Evolutionary conservation across 1,139 yeast species (phyloP).

Genomic region (Blastobotrys indianensis): DNA sequence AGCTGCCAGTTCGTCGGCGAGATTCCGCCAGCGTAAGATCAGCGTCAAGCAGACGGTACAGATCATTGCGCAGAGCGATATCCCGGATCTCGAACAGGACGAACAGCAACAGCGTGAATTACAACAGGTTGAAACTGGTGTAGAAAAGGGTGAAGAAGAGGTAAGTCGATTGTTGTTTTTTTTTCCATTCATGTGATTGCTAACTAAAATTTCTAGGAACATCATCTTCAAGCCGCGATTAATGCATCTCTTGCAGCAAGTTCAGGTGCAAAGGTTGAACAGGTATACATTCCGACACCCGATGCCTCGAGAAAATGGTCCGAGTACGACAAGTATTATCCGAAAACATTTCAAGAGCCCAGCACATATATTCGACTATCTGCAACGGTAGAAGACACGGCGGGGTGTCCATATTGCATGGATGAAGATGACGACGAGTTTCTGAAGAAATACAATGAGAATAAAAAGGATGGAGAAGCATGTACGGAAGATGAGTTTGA

Average conservation of each 20-base stretch:
- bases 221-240: constrained; percentile 87
- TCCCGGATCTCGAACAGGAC: constrained; percentile 65
- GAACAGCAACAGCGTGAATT: constrained; percentile 72
- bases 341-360: constrained; percentile 64
- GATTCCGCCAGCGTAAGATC: constrained; percentile 87
- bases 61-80: constrained; percentile 68
- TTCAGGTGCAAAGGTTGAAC: constrained; percentile 47
- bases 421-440: constrained; percentile 84
- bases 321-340: constrained; percentile 68
- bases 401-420: constrained; percentile 81
- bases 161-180: constrained; percentile 4
- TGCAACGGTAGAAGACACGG: constrained; percentile 91
- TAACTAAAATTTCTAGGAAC: constrained; percentile 43
- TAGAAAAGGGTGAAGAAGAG: constrained; percentile 94
- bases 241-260: constrained; percentile 67
- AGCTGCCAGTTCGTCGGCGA: constrained; percentile 37
- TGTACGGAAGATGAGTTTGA: constrained; percentile 76
- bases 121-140: constrained; percentile 94
- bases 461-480: constrained; percentile 21
- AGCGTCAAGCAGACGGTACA: constrained; percentile 86
- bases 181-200: neutral
- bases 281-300: constrained; percentile 92
- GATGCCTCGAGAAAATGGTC: constrained; percentile 82
- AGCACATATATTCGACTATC: constrained; percentile 79
- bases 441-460: constrained; percentile 40